Evolutionary conservation across 2,329 filamentous ascomycete genomes (phyloP).

Genomic region (Dryadomyces quercivorus): DNA sequence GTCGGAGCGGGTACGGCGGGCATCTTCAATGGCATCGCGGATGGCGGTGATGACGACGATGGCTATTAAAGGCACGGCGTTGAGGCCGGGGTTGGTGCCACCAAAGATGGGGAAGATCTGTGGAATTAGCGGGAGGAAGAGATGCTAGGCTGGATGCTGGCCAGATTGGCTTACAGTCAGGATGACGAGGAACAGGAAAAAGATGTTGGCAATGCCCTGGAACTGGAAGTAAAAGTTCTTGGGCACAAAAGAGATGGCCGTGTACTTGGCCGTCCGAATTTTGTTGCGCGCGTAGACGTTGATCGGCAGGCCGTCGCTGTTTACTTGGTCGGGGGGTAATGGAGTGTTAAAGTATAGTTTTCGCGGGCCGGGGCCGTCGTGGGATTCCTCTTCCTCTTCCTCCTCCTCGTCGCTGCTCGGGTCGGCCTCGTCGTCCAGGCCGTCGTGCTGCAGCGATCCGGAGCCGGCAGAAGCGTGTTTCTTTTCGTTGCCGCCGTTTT

Average conservation of each 20-base stretch:
- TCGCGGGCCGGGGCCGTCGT: conserved; percentile 33
- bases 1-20: conserved; percentile 79
- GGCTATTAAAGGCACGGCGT: conserved; percentile 82
- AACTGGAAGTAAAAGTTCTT: conserved; percentile 98
- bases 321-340: conserved; percentile 60
- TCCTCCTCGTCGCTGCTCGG: conserved; percentile 25
- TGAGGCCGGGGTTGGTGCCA: conserved; percentile 77
- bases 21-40: conserved; percentile 95
- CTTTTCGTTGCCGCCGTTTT: conserved; percentile 55
- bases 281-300: conserved; percentile 78
- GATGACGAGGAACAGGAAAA: conserved; percentile 95
- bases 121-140: background rate
- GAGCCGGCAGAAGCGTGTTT: conserved; percentile 37
- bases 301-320: conserved; percentile 67
- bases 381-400: conserved; percentile 14
- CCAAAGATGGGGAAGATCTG: conserved; percentile 97
- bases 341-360: conserved; percentile 78
- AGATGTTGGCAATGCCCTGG: conserved; percentile 96
- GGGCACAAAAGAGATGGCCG: conserved; percentile 83
- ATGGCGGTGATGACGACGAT: conserved; percentile 80
- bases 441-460: conserved; percentile 19
- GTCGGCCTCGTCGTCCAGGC: conserved; percentile 22
- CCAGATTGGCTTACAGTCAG: conserved; percentile 59
- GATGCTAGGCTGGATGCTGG: background rate
- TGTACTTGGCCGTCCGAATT: conserved; percentile 96